Base-by-base conservation (phyloP, 768 basidiomycete genomes). In the Boletus pseudopeckii region DNA sequence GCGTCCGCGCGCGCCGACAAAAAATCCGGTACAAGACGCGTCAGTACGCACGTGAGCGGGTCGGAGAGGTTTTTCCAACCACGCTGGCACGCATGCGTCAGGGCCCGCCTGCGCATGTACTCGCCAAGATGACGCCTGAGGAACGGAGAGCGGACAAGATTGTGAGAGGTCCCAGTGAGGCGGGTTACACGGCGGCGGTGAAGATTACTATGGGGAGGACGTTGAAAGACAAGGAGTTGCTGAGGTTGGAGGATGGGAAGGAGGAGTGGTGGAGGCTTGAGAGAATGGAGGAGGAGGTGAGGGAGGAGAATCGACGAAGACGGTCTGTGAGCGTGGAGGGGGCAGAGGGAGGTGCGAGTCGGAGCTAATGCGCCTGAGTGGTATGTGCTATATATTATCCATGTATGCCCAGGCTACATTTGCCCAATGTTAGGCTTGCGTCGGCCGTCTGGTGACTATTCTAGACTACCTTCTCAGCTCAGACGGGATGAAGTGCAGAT, bases 141-240 rank as follows among this genome's bases (percentile, higher is more conserved):
- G 68, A 78, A 53, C 75, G 74, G 53, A 69, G 65, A 47, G 64
- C 74, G 66, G 86, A 90, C 56, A 71, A 68, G 55, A 69, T 86
- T 5, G 74, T 76, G 47, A 65, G 75, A 33, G 69, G 81, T 36
- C 74, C 80, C 2, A 78, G 84, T 50, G 82, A 85, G 66, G 86
- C 80, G 0, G 90, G 90, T 14, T 91, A 89, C 66, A 78, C 83
- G 2, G 89, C 80, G n/a, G 61, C 69, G 63, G 74, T 85, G 46
- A 92, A 91, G 73, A 71, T 71, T 53, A 69, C 63, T 53, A 65
- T 80, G 54, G 84, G 87, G 3, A 77, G 75, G 49, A 81, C 75
- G 65, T 57, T 86, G 58, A 64, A 63, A 37, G 63, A 72, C 39
- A 58, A 63, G 2, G 64, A 71, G 17, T 54, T 56, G 38, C 75